phyloP scores from a whole-genome alignment of 2,329 filamentous ascomycete species.

The Colletotrichum sp. region DNA sequence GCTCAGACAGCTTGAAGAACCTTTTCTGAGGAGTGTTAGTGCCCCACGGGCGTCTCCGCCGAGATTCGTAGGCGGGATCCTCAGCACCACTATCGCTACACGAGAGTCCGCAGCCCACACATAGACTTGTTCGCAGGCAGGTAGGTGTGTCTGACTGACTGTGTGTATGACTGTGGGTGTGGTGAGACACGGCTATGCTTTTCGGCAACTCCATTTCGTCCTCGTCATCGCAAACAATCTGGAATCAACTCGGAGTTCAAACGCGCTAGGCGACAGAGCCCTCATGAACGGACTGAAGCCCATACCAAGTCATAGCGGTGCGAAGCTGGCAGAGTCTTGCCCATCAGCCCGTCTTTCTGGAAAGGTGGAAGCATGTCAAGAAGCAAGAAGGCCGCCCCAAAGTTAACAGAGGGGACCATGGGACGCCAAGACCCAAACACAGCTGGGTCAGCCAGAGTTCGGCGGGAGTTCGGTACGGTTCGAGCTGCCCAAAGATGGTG shows the following conservation, averaged over 20 bases:
- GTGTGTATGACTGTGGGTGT: background rate
- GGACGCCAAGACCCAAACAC: background rate
- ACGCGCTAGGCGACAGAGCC: background rate
- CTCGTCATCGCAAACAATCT: background rate
- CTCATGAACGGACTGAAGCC: background rate
- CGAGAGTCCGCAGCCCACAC: background rate
- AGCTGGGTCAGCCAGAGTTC: background rate
- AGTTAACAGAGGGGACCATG: background rate
- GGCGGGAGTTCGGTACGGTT: background rate
- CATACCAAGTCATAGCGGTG: background rate
- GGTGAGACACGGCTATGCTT: background rate
- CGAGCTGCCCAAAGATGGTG: constrained; percentile 1
- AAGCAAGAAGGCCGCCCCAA: background rate
- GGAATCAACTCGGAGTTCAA: background rate
- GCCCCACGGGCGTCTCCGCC: background rate
- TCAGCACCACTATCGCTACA: background rate
- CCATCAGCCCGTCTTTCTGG: background rate
- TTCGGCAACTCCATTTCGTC: background rate
- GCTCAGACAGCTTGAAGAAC: background rate
- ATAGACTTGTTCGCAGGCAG: background rate
- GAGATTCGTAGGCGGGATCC: background rate
- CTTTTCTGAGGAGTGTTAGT: background rate
- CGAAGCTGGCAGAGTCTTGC: background rate
- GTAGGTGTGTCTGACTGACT: background rate
- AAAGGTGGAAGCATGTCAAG: background rate